Base-by-base conservation (phyloP, 352 stramenopile species). In the Phytophthora pinifolia region DNA sequence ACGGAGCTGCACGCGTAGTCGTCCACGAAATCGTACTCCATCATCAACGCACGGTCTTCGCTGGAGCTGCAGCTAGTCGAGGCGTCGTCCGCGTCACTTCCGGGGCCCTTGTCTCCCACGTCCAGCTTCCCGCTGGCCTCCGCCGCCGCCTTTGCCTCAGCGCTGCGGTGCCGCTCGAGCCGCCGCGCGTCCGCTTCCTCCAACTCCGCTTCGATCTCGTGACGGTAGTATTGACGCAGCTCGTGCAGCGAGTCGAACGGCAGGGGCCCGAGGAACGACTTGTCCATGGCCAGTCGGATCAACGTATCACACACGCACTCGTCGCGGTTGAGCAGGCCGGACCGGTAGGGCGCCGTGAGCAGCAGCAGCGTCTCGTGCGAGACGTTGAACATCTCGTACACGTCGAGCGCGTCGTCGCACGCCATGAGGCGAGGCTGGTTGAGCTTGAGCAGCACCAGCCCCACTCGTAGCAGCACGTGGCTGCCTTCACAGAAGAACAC, bases 401-500 rank as follows among this genome's bases (percentile, higher is more conserved):
- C 83, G 37, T 92, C 86, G 15, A 90, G 70, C 1, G 74, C 70
- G 32, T 92, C 82, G 35, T 89, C 69, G 37, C 81, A 91, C 6
- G 79, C 79, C 37, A 92, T 46, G 46, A 94, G 89, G 1, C 70
- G 72, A 25, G 74, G 66, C 45, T 88, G 67, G 32, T 78, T 79
- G 10, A 96, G 65, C 58, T 94, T 92, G n/a, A 97, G 65, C 25
- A 97, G 70, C 45, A 85, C 74, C 25, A 96, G 70, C 0, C 81
- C 86, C 25, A 96, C 69, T 27, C 90, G 83, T 29, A 97, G 70
- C 34, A 97, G 69, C 15, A 96, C 85, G 39, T 97, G 92, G 48
- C 74, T 89, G 14, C 89, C 86, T 63, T 97, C 86, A 45, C 87
- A 92, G 33, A 97, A 96, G 43, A 96, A 93, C 22, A 92, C 61